Percentiles rank a stretch among this genome's conserved stretches.
Conservation (phyloP, 192 early-diverging fungal species). For the Backusella psychrophila region DNA sequence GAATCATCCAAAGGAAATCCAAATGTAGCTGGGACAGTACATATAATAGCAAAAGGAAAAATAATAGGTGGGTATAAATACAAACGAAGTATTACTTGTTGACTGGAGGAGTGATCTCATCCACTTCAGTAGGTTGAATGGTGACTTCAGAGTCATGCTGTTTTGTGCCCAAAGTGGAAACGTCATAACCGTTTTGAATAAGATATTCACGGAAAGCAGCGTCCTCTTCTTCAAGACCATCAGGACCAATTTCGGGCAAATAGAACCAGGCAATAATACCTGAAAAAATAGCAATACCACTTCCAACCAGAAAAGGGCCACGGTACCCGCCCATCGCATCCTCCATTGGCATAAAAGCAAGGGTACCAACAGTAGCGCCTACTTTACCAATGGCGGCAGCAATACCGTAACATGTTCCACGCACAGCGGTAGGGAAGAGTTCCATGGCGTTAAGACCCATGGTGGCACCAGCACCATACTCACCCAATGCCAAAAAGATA, state of each 20-base stretch:
- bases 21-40: no score
- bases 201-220: conserved; percentile 23
- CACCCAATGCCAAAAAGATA: conserved; percentile 38
- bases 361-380: conserved; percentile 33
- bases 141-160: not conserved
- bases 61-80: not conserved
- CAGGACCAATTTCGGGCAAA: conserved; percentile 20
- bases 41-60: no score
- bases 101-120: not conserved
- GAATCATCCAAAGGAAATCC: no score
- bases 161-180: conserved; percentile 16
- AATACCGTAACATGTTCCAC: conserved; percentile 46
- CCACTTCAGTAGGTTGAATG: not conserved
- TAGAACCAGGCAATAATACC: conserved; percentile 20
- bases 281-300: conserved; percentile 29
- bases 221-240: conserved; percentile 30
- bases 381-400: conserved; percentile 43
- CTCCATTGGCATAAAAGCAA: conserved; percentile 30
- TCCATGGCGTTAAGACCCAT: conserved; percentile 39
- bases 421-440: conserved; percentile 41
- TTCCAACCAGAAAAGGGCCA: conserved; percentile 28
- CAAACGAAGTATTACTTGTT: not conserved
- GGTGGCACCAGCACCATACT: conserved; percentile 44
- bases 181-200: conserved; percentile 29
- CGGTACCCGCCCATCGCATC: conserved; percentile 21